Evolutionary conservation across 352 stramenopile species (phyloP).

Genomic region (Thalassiosira mediterranea): DNA sequence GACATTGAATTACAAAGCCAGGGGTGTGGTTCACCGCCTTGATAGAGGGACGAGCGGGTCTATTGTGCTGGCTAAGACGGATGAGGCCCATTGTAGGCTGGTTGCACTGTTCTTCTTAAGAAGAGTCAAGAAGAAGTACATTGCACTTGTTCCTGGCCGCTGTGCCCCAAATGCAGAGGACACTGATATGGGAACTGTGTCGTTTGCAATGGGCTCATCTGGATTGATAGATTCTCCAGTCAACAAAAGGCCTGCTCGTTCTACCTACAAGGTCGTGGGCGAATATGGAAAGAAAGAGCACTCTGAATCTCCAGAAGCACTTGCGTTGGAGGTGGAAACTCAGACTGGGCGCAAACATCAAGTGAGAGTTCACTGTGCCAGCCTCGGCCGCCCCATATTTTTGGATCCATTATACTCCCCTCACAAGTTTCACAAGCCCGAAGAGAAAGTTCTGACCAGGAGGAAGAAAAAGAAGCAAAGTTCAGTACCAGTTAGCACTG

Average conservation of each 20-base stretch:
- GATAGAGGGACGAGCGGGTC: slow-evolving; percentile 74
- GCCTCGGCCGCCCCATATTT: slow-evolving; percentile 61
- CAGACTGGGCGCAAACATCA: slow-evolving; percentile 82
- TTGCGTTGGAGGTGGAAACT: slow-evolving; percentile 55
- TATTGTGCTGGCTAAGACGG: slow-evolving; percentile 75
- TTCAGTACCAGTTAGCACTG: background rate
- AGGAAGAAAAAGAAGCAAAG: slow-evolving; percentile 10
- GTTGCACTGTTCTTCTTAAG: slow-evolving; percentile 72
- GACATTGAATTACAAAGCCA: slow-evolving; percentile 64
- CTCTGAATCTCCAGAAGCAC: slow-evolving; percentile 2
- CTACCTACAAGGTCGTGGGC: slow-evolving; percentile 54
- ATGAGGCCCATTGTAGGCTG: slow-evolving; percentile 64
- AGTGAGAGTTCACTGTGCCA: slow-evolving; percentile 71
- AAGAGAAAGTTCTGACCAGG: slow-evolving; percentile 15
- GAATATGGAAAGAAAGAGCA: slow-evolving; percentile 29
- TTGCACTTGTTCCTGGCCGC: slow-evolving; percentile 49
- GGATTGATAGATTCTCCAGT: slow-evolving; percentile 54
- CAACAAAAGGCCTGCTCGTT: slow-evolving; percentile 55
- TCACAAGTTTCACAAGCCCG: background rate
- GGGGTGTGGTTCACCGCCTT: slow-evolving; percentile 76
- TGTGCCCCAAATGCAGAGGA: background rate
- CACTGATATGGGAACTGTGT: background rate
- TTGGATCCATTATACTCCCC: slow-evolving; percentile 58
- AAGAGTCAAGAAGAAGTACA: slow-evolving; percentile 66
- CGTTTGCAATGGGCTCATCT: slow-evolving; percentile 9